Evolutionary conservation across 768 basidiomycete species (phyloP).

Genomic region (Lyophyllum shimeji): DNA sequence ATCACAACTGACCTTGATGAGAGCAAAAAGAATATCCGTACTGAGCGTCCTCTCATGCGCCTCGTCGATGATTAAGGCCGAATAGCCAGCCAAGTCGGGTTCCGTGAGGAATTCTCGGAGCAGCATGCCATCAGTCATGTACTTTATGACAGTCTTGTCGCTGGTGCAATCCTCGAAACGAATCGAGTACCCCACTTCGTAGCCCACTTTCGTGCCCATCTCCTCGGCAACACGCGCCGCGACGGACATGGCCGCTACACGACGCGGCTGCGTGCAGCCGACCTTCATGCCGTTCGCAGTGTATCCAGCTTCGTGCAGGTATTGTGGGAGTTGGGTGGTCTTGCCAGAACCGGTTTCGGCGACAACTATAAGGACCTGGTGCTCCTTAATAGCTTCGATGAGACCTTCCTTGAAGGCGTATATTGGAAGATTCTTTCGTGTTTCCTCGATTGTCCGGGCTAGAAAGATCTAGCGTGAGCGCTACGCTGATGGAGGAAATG

Average conservation of each 20-base stretch:
- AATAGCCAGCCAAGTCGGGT: slow-evolving; percentile 93
- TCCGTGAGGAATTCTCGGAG: slow-evolving; percentile 96
- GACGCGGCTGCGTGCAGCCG: slow-evolving; percentile 96
- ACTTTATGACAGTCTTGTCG: slow-evolving; percentile 98
- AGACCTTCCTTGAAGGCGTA: slow-evolving; percentile 87
- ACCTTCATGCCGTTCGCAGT: slow-evolving; percentile 85
- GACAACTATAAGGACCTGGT: slow-evolving; percentile 96
- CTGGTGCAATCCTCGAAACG: slow-evolving; percentile 99
- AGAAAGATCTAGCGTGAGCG: background rate
- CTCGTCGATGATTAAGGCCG: slow-evolving; percentile 96
- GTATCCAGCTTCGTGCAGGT: slow-evolving; percentile 96
- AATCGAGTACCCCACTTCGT: slow-evolving; percentile 99
- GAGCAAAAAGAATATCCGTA: slow-evolving; percentile 97
- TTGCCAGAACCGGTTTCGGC: slow-evolving; percentile 99
- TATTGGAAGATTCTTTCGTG: slow-evolving; percentile 91
- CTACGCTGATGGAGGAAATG: slow-evolving; percentile 1
- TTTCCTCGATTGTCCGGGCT: slow-evolving; percentile 92
- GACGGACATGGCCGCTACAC: slow-evolving; percentile 99
- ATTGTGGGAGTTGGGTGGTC: slow-evolving; percentile 97
- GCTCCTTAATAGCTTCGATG: slow-evolving; percentile 83
- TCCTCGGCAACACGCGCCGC: slow-evolving; percentile 99
- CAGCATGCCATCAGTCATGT: slow-evolving; percentile 99
- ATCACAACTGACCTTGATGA: slow-evolving; percentile 84
- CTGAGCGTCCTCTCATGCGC: slow-evolving; percentile 97
- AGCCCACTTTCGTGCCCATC: slow-evolving; percentile 95